Evolutionary conservation across 2,329 filamentous ascomycete genomes (phyloP), one percentile per base, ranked within the genome.

Genomic region (Xylaria arbuscula): DNA sequence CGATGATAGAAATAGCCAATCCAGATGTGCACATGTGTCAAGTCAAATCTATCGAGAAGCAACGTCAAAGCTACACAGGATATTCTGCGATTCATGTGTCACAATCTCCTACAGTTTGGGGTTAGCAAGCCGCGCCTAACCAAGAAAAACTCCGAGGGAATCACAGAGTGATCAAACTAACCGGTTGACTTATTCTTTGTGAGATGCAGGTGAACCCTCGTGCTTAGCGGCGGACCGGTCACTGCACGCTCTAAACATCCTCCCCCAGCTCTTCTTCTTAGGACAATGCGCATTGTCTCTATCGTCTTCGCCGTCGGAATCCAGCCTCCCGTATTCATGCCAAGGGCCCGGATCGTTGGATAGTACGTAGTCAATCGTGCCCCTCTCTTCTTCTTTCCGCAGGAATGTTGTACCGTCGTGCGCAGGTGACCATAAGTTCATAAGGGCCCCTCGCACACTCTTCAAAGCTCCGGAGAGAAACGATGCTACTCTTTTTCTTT

Each of bases 271-370:
- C 51, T 54, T 66, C 36, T 62, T 65, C 36, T 24, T 36, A 15
- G 55, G 24, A n/a, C 6, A 19, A 32, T 32, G 24, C 13, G 48
- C 9, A 5, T 36, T 45, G 11, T 47, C n/a, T 7, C n/a, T 32
- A 5, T 64, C 48, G 38, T 40, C 38, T 45, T 67, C 67, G 13
- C 28, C 8, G 13, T 59, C 63, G 40, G 63, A 69, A 42, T 59
- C 58, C 13, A 66, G 42, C 19, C 24, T 40, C 10, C 24, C 48
- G 42, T 66, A 69, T 53, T 54, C 38, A 34, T 66, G 54, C 67
- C 62, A 66, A 6, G 67, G 58, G 17, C 40, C 48, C 4, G 48
- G 42, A 13, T 62, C 28, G 45, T 42, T 53, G 19, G 36, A 34
- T 6, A 64, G 9, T 10, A 48, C 17, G 6, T 65, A 19, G 5